Percentiles rank a stretch among this genome's conserved stretches.
These are phyloP conservation scores for Ophiostoma triangulosporum DNA, from an alignment of 2,329 filamentous ascomycete genomes.

Conservation along the genomic window DNA sequence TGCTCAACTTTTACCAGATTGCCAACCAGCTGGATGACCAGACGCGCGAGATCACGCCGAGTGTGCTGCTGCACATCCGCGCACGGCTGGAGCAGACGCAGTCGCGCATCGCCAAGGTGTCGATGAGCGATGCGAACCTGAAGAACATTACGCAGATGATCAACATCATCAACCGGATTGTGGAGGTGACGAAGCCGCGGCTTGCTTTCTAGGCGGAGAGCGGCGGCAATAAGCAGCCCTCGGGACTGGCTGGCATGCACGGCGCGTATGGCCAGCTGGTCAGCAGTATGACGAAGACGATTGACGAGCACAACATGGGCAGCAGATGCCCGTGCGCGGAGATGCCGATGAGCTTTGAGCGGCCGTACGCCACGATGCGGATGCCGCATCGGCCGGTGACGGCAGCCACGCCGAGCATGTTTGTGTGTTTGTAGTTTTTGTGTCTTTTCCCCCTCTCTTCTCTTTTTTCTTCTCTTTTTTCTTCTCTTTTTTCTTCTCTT, in stretches of 20 bases:
- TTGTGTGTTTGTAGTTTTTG: not conserved
- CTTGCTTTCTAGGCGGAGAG: not conserved
- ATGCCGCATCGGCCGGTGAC: not conserved
- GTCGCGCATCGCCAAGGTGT: constrained; percentile 33
- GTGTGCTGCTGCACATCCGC: constrained; percentile 41
- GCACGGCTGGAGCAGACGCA: constrained; percentile 39
- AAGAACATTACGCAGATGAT: constrained; percentile 35
- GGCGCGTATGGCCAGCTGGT: not conserved
- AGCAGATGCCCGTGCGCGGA: not conserved
- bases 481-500: not conserved
- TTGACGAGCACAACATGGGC: not conserved
- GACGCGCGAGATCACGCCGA: constrained; percentile 41
- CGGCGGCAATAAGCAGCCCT: not conserved
- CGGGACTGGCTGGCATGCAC: no score
- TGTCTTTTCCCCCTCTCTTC: not conserved
- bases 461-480: not conserved
- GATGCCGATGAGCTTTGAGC: not conserved
- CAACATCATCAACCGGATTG: constrained; percentile 20
- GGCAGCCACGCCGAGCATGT: not conserved
- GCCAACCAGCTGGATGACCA: constrained; percentile 38
- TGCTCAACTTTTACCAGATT: constrained; percentile 38
- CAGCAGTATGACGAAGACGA: not conserved
- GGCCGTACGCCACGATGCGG: not conserved
- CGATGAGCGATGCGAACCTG: constrained; percentile 33
- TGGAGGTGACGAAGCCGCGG: constrained; percentile 13